Conservation (phyloP, 495 filamentous ascomycete genomes). For the Parmelia sp. region DNA sequence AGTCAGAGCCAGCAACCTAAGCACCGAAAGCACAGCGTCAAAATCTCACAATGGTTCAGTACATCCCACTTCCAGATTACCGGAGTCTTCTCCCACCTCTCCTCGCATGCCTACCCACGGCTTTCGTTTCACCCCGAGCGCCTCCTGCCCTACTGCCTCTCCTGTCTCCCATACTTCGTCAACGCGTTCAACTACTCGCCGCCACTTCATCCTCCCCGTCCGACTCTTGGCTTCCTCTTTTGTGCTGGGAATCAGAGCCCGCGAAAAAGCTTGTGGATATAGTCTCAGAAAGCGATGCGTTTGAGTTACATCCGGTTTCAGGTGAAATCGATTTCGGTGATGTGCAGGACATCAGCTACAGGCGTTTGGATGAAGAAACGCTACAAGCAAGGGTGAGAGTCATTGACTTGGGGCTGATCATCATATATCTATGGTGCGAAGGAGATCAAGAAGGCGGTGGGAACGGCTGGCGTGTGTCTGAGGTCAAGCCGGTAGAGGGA, state of each 20-base stretch:
- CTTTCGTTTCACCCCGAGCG: slow-evolving; percentile 69
- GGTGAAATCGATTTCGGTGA: slow-evolving; percentile 80
- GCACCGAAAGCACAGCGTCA: neutral
- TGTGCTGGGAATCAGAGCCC: slow-evolving; percentile 72
- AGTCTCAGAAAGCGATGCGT: slow-evolving; percentile 54
- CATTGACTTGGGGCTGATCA: slow-evolving; percentile 48
- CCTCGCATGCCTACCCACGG: slow-evolving; percentile 78
- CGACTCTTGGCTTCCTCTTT: slow-evolving; percentile 81
- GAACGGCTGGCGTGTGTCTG: slow-evolving; percentile 77
- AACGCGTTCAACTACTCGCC: slow-evolving; percentile 74
- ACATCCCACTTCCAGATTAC: slow-evolving; percentile 59
- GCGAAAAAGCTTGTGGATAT: slow-evolving; percentile 60
- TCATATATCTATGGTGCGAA: slow-evolving; percentile 61
- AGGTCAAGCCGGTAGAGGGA: slow-evolving; percentile 58
- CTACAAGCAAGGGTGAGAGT: slow-evolving; percentile 61
- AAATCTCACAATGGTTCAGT: slow-evolving; percentile 37
- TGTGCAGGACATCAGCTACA: slow-evolving; percentile 57
- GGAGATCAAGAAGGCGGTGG: slow-evolving; percentile 61
- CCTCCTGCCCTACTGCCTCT: slow-evolving; percentile 71
- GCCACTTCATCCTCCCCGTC: slow-evolving; percentile 45
- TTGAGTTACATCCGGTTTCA: slow-evolving; percentile 87
- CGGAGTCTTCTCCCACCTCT: slow-evolving; percentile 64
- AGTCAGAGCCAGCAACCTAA: neutral
- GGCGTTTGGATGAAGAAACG: slow-evolving; percentile 78
- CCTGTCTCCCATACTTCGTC: slow-evolving; percentile 85